Base-by-base conservation (phyloP, 805 yeast species). In the Cyberlindnera meyerae region DNA sequence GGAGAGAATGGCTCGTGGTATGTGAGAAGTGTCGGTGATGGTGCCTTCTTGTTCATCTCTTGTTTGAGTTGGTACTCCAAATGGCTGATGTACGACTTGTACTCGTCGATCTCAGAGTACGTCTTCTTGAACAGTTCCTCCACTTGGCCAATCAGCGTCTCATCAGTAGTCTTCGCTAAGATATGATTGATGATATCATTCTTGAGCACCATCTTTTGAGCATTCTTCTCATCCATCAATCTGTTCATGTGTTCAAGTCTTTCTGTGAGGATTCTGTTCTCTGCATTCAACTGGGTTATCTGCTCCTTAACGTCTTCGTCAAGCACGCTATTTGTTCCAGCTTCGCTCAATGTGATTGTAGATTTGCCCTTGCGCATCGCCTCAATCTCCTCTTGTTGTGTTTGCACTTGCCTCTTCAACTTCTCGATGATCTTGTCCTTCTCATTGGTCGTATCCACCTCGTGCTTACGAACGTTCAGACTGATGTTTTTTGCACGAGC, bases 401-500 rank as follows among this genome's bases (percentile, higher is more conserved):
- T 65, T 41, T 79, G 84, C n/a, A 85, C 62, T 25, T 82, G 79
- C 18, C 61, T 61, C 35, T 70, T 65, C 36, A 87, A 65, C 31
- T 71, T 74, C 42, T 72, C 77, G 13, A 85, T 72, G 9, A 76
- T 55, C 33, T 63, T 71, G 31, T 72, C 74, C 14, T 68, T 71
- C 12, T 70, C 79, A 2, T 55, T 55, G 3, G 61, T 54, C n/a
- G 55, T 44, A 24, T 52, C 47, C 18, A 49, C 18, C 26, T 69
- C 73, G 47, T 71, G 70, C 40, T 72, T 73, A 35, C 72, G 72
- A 6, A 85, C 95, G 37, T 69, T 71, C 50, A 89, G 70, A 11
- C 77, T 69, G 34, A 93, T 78, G 56, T 90, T 87, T 52, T 88
- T 89, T 2, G 97, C 97, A 42, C 96, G 68, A 0, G 95, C 84